Conservation (phyloP, 176 grass and related monocot genomes). For the Eleusine indica region DNA sequence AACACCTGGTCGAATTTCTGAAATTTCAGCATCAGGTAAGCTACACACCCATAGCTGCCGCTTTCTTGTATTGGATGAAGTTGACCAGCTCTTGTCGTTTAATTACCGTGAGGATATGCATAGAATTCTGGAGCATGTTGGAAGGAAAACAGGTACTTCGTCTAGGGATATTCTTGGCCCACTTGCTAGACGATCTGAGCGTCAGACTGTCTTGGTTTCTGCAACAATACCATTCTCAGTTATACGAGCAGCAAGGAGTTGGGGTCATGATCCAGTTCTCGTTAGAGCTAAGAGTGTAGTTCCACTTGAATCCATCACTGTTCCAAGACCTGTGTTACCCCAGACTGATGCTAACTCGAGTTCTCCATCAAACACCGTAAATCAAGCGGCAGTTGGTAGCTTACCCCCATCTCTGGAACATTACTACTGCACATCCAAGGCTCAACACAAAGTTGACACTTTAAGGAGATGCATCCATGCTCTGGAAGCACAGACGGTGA, state of each 20-base stretch:
- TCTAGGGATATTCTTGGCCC: constrained; percentile 75
- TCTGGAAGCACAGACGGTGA: constrained; percentile 73
- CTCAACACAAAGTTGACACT: constrained; percentile 90
- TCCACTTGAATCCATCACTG: constrained; percentile 66
- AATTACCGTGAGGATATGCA: constrained; percentile 98
- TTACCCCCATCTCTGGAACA: constrained; percentile 80
- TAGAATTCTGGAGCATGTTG: constrained; percentile 93
- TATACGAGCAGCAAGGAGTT: constrained; percentile 82
- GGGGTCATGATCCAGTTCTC: constrained; percentile 82
- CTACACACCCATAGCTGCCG: constrained; percentile 80
- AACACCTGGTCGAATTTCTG: constrained; percentile 86
- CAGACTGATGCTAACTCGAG: constrained; percentile 32
- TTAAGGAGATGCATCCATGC: constrained; percentile 86
- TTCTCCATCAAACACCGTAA: constrained; percentile 49
- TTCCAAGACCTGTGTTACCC: constrained; percentile 47
- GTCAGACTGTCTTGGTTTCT: constrained; percentile 90
- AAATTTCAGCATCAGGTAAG: constrained; percentile 89
- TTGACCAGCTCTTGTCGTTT: constrained; percentile 88
- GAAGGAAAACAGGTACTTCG: constrained; percentile 55
- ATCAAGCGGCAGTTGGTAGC: constrained; percentile 76
- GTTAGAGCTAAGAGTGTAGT: constrained; percentile 80
- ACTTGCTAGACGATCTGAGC: constrained; percentile 68
- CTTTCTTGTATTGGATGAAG: constrained; percentile 94
- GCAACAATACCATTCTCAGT: constrained; percentile 94
- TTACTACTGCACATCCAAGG: constrained; percentile 81